phyloP scores from a whole-genome alignment of 2,329 filamentous ascomycete genomes.

The Cytospora piceae region DNA sequence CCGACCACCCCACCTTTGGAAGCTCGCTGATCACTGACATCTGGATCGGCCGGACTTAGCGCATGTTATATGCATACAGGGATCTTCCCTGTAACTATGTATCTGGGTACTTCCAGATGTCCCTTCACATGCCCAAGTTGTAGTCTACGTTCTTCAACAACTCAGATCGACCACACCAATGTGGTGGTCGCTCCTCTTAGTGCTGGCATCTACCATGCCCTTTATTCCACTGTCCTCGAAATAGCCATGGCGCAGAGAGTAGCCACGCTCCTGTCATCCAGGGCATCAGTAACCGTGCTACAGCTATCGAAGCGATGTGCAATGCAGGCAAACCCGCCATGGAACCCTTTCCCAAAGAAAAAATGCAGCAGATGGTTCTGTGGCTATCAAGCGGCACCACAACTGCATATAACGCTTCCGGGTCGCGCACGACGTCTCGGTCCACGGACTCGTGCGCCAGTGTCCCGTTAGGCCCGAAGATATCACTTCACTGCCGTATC shows the following conservation, averaged over 20 bases:
- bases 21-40: not conserved
- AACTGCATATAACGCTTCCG: conserved; percentile 17
- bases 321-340: not conserved
- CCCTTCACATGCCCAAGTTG: not conserved
- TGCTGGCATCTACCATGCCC: not conserved
- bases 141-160: not conserved
- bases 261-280: not conserved
- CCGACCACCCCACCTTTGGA: conserved; percentile 17
- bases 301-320: not conserved
- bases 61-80: not conserved
- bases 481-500: conserved; percentile 2
- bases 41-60: not conserved
- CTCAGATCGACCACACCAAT: not conserved
- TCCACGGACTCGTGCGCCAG: conserved; percentile 13
- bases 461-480: conserved; percentile 8
- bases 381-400: conserved; percentile 5
- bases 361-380: not conserved
- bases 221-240: not conserved
- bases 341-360: no score
- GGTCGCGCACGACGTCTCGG: conserved; percentile 9
- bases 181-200: not conserved
- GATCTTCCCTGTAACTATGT: not conserved
- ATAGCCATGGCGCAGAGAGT: not conserved
- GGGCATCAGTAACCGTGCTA: not conserved
- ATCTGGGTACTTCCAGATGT: no score